phyloP scores from a whole-genome alignment of 352 stramenopile species.

The Pythium phragmiticola region DNA sequence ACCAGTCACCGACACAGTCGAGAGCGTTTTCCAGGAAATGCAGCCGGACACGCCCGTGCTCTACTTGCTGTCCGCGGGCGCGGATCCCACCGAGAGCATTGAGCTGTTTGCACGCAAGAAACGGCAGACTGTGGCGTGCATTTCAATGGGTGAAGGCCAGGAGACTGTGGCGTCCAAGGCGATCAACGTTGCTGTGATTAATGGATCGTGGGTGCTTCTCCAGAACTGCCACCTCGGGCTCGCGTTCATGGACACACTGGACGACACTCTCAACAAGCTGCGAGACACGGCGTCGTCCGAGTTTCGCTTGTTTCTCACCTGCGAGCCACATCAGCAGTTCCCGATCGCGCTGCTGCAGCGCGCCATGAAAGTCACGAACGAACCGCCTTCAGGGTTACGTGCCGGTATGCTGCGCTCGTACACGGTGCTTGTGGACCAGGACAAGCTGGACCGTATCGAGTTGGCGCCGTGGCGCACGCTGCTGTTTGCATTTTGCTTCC shows the following conservation, averaged over 20 bases:
- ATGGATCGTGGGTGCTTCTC: conserved; percentile 77
- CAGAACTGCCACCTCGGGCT: conserved; percentile 81
- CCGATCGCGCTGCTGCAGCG: conserved; percentile 65
- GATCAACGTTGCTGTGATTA: conserved; percentile 57
- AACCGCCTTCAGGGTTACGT: conserved; percentile 66
- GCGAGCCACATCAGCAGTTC: conserved; percentile 60
- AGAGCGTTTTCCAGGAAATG: conserved; percentile 72
- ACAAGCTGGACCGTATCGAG: conserved; percentile 79
- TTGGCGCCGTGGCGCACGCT: conserved; percentile 54
- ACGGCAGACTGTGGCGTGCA: conserved; percentile 58
- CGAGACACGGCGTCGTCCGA: conserved; percentile 40
- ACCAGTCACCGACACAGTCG: conserved; percentile 66
- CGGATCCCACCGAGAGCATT: conserved; percentile 73
- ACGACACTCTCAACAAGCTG: conserved; percentile 46
- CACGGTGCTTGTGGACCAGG: conserved; percentile 74
- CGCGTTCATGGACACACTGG: conserved; percentile 62
- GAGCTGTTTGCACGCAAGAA: conserved; percentile 71
- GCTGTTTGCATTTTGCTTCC: conserved; percentile 73
- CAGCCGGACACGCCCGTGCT: conserved; percentile 58
- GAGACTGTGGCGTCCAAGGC: conserved; percentile 56
- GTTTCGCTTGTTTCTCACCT: conserved; percentile 78
- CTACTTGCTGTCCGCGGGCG: conserved; percentile 69
- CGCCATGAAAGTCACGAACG: conserved; percentile 76
- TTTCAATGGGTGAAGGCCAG: conserved; percentile 82
- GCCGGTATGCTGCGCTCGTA: conserved; percentile 69